Percentiles rank a stretch among this genome's conserved stretches.
phyloP scores from a whole-genome alignment of 768 basidiomycete genomes.

The Pisolithus marmoratus region DNA sequence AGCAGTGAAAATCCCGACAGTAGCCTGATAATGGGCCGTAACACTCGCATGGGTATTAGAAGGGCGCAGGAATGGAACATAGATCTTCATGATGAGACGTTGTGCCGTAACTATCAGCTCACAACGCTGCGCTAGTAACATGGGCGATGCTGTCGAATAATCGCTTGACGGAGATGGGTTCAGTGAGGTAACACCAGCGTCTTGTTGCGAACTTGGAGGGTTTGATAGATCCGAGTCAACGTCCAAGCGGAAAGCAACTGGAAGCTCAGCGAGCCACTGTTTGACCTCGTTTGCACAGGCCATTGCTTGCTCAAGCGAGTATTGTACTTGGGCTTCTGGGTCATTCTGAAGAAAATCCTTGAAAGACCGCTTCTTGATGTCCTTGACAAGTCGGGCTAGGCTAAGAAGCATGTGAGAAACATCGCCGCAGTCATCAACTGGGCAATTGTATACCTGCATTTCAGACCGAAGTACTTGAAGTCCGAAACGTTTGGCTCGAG shows the following conservation, averaged over 20 bases:
- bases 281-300: constrained; percentile 52
- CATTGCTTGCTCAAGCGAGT: constrained; percentile 58
- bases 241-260: constrained; percentile 42
- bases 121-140: constrained; percentile 46
- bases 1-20: constrained; percentile 54
- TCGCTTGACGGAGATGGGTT: constrained; percentile 11
- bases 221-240: constrained; percentile 25
- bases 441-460: constrained; percentile 46
- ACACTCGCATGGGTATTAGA: constrained; percentile 19
- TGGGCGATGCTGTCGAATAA: constrained; percentile 22
- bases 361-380: constrained; percentile 47
- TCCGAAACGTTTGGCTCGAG: constrained; percentile 28
- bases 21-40: constrained; percentile 44
- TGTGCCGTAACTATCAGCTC: constrained; percentile 59
- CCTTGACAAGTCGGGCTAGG: constrained; percentile 59
- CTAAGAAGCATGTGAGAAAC: constrained; percentile 27
- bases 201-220: constrained; percentile 7
- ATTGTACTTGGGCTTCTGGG: constrained; percentile 24
- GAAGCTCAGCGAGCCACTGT: constrained; percentile 48
- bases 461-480: constrained; percentile 47
- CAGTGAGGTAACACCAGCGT: not conserved
- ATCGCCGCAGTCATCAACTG: not conserved
- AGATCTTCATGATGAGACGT: constrained; percentile 56
- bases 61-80: constrained; percentile 58
- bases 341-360: constrained; percentile 33